A percentile compares a stretch with the other conserved stretches of the same genome.
phyloP scores from a whole-genome alignment of 257 asterid species.

The Ajuga chamaepitys region DNA sequence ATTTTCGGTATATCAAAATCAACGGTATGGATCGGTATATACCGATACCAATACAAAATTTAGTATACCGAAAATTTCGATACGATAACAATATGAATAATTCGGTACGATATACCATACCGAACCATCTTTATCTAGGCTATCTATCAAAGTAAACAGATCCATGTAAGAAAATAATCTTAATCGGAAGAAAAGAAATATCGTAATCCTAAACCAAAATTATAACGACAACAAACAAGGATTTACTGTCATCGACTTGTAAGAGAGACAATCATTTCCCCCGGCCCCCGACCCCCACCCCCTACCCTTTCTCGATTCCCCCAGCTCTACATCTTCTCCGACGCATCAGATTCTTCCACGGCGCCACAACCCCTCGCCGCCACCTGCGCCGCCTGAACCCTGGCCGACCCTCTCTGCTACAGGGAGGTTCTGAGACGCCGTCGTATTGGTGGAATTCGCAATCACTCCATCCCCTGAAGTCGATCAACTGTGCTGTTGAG shows the following conservation, averaged over 20 bases:
- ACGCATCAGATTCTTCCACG: slow-evolving; percentile 20
- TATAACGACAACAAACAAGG: slow-evolving; percentile 16
- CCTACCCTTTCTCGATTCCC: slow-evolving; percentile 23
- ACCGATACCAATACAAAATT: too few relatives aligned
- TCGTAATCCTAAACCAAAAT: not conserved
- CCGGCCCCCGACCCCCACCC: slow-evolving; percentile 10
- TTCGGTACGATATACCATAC: too few relatives aligned
- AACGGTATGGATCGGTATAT: too few relatives aligned
- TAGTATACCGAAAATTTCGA: too few relatives aligned
- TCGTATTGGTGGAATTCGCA: slow-evolving; percentile 12
- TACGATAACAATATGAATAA: too few relatives aligned
- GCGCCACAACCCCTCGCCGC: slow-evolving; percentile 10
- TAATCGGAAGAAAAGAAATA: too few relatives aligned
- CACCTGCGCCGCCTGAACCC: not conserved
- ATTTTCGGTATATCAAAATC: too few relatives aligned
- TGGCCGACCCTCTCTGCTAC: not conserved
- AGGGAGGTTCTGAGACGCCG: slow-evolving; percentile 10
- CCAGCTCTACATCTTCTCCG: slow-evolving; percentile 20
- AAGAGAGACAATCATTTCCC: slow-evolving; percentile 20
- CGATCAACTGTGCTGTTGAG: slow-evolving; percentile 29
- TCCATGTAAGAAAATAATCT: too few relatives aligned
- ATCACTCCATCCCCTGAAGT: slow-evolving; percentile 9
- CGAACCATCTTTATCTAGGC: too few relatives aligned
- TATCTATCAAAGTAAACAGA: too few relatives aligned
- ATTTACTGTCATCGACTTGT: slow-evolving; percentile 16